Conservation (phyloP, 2,329 filamentous ascomycete species). For the Penicillium brasilianum region DNA sequence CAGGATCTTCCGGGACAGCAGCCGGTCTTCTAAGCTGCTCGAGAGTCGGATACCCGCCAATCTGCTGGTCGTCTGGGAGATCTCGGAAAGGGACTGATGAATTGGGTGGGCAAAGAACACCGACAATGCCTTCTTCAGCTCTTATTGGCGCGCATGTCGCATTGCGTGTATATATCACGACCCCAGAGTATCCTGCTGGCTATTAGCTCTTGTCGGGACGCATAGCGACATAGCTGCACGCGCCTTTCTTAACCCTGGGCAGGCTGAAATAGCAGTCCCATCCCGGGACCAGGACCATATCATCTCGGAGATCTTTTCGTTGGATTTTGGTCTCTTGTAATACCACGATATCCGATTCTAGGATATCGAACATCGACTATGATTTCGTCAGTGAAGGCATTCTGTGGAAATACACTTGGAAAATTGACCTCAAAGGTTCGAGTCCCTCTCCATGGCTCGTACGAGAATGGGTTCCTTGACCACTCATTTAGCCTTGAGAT, state of each 20-base stretch:
- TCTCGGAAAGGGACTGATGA: constrained; percentile 74
- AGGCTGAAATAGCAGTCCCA: constrained; percentile 98
- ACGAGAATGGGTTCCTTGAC: constrained; percentile 77
- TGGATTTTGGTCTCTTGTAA: constrained; percentile 98
- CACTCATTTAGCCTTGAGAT: not conserved
- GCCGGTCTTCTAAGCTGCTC: constrained; percentile 60
- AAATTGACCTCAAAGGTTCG: constrained; percentile 68
- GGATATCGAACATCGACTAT: constrained; percentile 88
- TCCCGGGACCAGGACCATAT: constrained; percentile 92
- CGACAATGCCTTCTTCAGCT: constrained; percentile 92
- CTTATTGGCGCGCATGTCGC: constrained; percentile 81
- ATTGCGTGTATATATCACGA: constrained; percentile 93
- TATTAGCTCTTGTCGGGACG: constrained; percentile 12
- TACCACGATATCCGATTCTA: constrained; percentile 90
- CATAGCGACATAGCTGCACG: not conserved
- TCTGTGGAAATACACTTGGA: not conserved
- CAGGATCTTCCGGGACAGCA: not conserved
- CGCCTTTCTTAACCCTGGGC: constrained; percentile 91
- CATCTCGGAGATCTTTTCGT: constrained; percentile 85
- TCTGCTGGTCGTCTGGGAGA: constrained; percentile 73
- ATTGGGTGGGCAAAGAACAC: constrained; percentile 74
- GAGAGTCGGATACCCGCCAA: constrained; percentile 82
- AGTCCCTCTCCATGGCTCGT: constrained; percentile 78
- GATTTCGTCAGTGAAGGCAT: not conserved
- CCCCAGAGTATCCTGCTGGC: constrained; percentile 82